Conservation (phyloP, 2,329 filamentous ascomycete species). For the Fusarium sp. region DNA sequence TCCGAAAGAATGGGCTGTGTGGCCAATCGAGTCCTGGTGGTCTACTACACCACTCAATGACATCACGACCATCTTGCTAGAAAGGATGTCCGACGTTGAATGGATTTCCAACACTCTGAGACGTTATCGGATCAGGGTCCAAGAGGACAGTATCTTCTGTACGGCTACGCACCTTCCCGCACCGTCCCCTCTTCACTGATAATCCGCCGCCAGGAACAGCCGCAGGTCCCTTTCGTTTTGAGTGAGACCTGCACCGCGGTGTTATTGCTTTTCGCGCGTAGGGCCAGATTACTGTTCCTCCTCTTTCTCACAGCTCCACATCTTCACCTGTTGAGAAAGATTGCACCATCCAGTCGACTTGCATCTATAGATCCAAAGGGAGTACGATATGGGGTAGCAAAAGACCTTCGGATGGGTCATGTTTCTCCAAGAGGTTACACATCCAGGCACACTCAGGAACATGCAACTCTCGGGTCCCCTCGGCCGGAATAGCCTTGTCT, state of each 20-base stretch:
- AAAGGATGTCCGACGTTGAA: conserved; percentile 5
- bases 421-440: conserved; percentile 33
- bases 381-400: conserved; percentile 31
- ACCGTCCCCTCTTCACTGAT: conserved; percentile 12
- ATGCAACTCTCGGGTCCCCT: conserved; percentile 34
- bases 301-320: conserved; percentile 35
- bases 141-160: conserved; percentile 11
- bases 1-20: conserved; percentile 6
- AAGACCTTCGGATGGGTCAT: conserved; percentile 30
- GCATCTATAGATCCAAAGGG: conserved; percentile 25
- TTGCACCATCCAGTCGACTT: conserved; percentile 12
- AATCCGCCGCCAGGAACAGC: conserved; percentile 40
- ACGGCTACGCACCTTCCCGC: conserved; percentile 1
- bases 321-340: conserved; percentile 41
- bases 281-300: conserved; percentile 27
- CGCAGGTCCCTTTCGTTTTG: conserved; percentile 31
- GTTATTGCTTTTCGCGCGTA: conserved; percentile 37
- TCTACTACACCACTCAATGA: conserved; percentile 26
- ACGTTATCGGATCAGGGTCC: conserved; percentile 36
- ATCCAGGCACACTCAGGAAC: conserved; percentile 41
- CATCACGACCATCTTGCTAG: conserved; percentile 23
- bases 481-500: conserved; percentile 51
- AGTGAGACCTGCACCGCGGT: conserved; percentile 45
- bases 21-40: conserved; percentile 6
- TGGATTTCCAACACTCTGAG: conserved; percentile 18